Evolutionary conservation across 805 yeast species (phyloP).

Genomic region (Sugiyamaella marilandica): DNA sequence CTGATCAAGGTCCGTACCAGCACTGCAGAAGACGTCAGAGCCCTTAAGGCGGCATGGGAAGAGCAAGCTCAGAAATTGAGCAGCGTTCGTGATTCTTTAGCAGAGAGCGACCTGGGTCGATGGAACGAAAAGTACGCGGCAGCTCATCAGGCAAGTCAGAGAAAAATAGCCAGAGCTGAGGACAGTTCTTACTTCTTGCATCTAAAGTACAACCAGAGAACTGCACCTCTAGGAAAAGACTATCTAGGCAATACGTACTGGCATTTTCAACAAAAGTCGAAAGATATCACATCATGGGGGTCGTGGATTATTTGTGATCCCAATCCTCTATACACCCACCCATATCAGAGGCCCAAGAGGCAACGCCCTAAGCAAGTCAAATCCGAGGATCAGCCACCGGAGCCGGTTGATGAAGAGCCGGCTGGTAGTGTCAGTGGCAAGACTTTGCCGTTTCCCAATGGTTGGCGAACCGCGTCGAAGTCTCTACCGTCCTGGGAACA

Average conservation of each 20-base stretch:
- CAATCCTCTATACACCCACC: conserved; percentile 14
- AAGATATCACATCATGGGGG: conserved; percentile 31
- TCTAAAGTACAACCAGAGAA: conserved; percentile 31
- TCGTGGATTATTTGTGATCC: conserved; percentile 32
- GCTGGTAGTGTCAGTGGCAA: background rate
- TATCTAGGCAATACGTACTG: conserved; percentile 33
- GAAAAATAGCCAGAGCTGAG: conserved; percentile 27
- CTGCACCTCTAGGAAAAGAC: conserved; percentile 33
- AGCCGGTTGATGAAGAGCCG: background rate
- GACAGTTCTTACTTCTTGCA: conserved; percentile 25
- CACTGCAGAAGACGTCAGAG: conserved; percentile 26
- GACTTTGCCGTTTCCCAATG: conserved; percentile 3
- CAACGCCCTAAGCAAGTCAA: background rate
- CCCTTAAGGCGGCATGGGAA: conserved; percentile 23
- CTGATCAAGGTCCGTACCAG: conserved; percentile 25
- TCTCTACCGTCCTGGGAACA: background rate
- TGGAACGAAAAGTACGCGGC: conserved; percentile 27
- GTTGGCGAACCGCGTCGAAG: background rate
- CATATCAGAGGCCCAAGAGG: conserved; percentile 5
- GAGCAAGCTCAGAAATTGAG: conserved; percentile 22
- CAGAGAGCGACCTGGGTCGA: conserved; percentile 21
- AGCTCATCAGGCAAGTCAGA: conserved; percentile 25
- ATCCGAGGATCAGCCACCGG: background rate
- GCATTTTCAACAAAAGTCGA: conserved; percentile 33
- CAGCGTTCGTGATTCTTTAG: conserved; percentile 21